Conservation (phyloP, 2,329 filamentous ascomycete species). For the Phyllosticta citrichinensis region DNA sequence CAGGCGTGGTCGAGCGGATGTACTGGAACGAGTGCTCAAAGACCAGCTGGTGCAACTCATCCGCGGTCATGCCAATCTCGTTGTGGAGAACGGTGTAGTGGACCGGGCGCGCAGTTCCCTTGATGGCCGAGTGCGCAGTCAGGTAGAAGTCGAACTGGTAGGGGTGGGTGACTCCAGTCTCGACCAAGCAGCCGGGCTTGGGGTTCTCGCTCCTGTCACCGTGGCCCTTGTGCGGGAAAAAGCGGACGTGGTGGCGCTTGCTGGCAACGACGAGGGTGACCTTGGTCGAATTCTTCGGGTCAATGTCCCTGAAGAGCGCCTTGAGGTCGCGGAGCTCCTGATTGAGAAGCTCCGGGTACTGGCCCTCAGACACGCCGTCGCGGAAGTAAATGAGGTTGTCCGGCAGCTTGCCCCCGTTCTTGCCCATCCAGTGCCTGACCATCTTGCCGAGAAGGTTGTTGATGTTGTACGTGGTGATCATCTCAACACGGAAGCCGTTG, state of each 20-base stretch:
- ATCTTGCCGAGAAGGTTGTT: slow-evolving; percentile 55
- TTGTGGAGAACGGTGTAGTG: slow-evolving; percentile 87
- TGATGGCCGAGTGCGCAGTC: slow-evolving; percentile 66
- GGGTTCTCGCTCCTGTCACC: slow-evolving; percentile 72
- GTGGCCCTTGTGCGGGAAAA: slow-evolving; percentile 58
- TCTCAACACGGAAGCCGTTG: slow-evolving; percentile 74
- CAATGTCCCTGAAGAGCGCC: slow-evolving; percentile 17
- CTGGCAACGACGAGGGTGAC: slow-evolving; percentile 82
- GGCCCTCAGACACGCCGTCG: slow-evolving; percentile 81
- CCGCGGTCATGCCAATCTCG: slow-evolving; percentile 57
- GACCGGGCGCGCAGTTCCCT: slow-evolving; percentile 85
- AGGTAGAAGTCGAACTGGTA: slow-evolving; percentile 84
- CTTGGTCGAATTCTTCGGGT: slow-evolving; percentile 41
- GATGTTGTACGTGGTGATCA: slow-evolving; percentile 60
- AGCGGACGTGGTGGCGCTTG: slow-evolving; percentile 89
- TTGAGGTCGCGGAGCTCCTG: slow-evolving; percentile 69
- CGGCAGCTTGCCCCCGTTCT: slow-evolving; percentile 48
- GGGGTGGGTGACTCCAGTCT: slow-evolving; percentile 81
- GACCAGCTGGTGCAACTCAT: slow-evolving; percentile 74
- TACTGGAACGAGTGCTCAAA: slow-evolving; percentile 96
- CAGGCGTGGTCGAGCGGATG: slow-evolving; percentile 80
- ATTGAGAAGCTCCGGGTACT: slow-evolving; percentile 70
- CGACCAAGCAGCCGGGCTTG: slow-evolving; percentile 76
- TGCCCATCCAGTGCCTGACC: slow-evolving; percentile 52
- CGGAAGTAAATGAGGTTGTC: slow-evolving; percentile 83